phyloP scores from a whole-genome alignment of 805 yeast genomes.

The Tetrapisispora namnaoensis region DNA sequence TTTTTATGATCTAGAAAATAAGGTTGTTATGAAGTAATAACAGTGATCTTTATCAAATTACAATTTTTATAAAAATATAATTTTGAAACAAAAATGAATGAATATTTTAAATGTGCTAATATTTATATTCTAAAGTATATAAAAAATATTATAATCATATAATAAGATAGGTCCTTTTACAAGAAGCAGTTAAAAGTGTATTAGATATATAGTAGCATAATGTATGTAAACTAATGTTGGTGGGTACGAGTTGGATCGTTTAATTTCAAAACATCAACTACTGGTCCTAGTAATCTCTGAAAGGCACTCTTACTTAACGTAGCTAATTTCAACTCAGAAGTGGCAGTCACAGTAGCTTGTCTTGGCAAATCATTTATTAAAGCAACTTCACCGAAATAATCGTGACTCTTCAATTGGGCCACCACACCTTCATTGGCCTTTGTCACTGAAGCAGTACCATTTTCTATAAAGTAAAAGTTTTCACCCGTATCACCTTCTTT shows the following conservation, averaged over 20 bases:
- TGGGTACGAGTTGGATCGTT: constrained; percentile 59
- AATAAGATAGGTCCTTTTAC: neutral
- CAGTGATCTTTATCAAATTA: neutral
- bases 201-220: neutral
- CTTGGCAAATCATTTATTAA: constrained; percentile 84
- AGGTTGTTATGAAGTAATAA: neutral
- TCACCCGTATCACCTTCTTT: constrained; percentile 82
- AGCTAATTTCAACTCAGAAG: constrained; percentile 72
- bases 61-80: neutral
- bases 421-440: constrained; percentile 53
- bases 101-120: neutral
- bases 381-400: constrained; percentile 95
- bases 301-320: constrained; percentile 87
- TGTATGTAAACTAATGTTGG: neutral
- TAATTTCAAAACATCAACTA: constrained; percentile 74
- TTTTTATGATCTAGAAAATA: neutral
- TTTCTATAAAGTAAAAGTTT: constrained; percentile 62
- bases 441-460: constrained; percentile 72
- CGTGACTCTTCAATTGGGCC: constrained; percentile 60
- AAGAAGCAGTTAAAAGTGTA: neutral
- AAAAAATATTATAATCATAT: neutral
- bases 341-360: constrained; percentile 84
- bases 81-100: neutral
- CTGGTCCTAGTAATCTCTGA: constrained; percentile 89
- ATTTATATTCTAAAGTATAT: neutral